A percentile compares a stretch with the other conserved stretches of the same genome.
These are phyloP conservation scores for Ophiocordyceps camponoti-saundersi DNA, from an alignment of 2,329 filamentous ascomycete genomes.

Conservation along the genomic window DNA sequence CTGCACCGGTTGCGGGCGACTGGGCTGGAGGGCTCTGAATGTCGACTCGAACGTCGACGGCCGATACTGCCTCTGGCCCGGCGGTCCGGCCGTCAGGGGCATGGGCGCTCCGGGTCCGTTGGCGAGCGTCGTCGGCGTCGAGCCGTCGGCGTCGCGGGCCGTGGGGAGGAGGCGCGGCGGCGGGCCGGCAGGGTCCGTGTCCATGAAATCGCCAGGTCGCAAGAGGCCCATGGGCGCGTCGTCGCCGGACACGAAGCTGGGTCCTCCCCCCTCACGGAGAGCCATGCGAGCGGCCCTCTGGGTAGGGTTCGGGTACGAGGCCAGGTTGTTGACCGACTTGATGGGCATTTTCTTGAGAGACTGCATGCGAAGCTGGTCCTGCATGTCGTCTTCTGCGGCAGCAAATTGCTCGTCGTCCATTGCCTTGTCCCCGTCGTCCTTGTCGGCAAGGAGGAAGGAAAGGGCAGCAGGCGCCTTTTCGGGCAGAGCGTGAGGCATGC, in stretches of 20 bases:
- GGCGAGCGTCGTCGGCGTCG: slow-evolving; percentile 7
- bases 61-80: slow-evolving; percentile 32
- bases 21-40: slow-evolving; percentile 15
- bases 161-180: slow-evolving; percentile 1
- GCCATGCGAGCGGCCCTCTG: slow-evolving; percentile 32
- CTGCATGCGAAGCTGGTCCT: slow-evolving; percentile 7
- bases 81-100: slow-evolving; percentile 36
- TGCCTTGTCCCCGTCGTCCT: slow-evolving; percentile 5
- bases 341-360: slow-evolving; percentile 21
- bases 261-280: slow-evolving; percentile 11
- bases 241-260: background rate
- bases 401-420: slow-evolving; percentile 12
- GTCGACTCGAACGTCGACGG: slow-evolving; percentile 24
- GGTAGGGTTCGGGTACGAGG: slow-evolving; percentile 37
- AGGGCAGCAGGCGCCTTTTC: slow-evolving; percentile 9
- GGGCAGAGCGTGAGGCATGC: slow-evolving; percentile 10
- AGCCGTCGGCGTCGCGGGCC: background rate
- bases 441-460: slow-evolving; percentile 5
- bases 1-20: slow-evolving; percentile 8
- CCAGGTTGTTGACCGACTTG: slow-evolving; percentile 34
- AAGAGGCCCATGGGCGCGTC: slow-evolving; percentile 1
- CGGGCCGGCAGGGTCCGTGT: background rate
- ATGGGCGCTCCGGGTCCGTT: slow-evolving; percentile 24
- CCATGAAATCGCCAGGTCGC: slow-evolving; percentile 2
- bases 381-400: slow-evolving; percentile 8